phyloP scores from a whole-genome alignment of 306 rosid genomes.

The Trifolium repens region DNA sequence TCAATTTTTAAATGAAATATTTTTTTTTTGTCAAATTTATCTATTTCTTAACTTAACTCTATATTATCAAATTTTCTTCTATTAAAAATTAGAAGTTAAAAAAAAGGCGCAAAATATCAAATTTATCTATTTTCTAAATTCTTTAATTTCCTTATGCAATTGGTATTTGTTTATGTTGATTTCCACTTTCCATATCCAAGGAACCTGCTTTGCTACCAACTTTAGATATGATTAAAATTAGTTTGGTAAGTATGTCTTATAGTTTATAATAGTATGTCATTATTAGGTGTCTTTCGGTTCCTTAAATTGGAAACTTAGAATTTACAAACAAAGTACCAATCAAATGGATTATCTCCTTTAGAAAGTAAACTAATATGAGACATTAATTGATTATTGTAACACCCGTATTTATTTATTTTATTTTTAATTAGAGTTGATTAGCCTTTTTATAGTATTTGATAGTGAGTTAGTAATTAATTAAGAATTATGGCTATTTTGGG shows the following conservation, averaged over 20 bases:
- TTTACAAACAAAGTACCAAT: conserved; percentile 29
- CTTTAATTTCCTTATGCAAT: conserved; percentile 39
- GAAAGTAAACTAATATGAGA: conserved; percentile 12
- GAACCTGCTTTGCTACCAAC: conserved; percentile 29
- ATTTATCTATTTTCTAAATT: conserved; percentile 27
- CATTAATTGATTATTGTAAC: conserved; percentile 27
- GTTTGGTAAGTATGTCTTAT: conserved; percentile 29
- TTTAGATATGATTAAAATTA: conserved; percentile 34
- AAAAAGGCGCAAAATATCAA: not conserved
- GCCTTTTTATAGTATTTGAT: no score
- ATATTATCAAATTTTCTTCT: no score
- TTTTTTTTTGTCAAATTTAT: no score
- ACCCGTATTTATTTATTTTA: no score
- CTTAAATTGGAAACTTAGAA: conserved; percentile 40
- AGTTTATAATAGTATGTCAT: conserved; percentile 10
- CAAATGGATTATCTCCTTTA: conserved; percentile 8
- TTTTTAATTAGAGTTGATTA: no score
- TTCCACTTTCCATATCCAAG: conserved; percentile 35
- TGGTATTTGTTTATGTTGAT: conserved; percentile 8
- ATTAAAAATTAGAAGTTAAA: no score
- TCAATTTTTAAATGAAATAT: no score
- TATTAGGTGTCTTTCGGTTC: conserved; percentile 40
- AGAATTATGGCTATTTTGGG: no score
- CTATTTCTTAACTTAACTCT: no score
- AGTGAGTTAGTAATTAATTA: no score